These are phyloP conservation scores for Coleophoma cylindrospora DNA, from an alignment of 2,329 filamentous ascomycete genomes.

Conservation along the genomic window DNA sequence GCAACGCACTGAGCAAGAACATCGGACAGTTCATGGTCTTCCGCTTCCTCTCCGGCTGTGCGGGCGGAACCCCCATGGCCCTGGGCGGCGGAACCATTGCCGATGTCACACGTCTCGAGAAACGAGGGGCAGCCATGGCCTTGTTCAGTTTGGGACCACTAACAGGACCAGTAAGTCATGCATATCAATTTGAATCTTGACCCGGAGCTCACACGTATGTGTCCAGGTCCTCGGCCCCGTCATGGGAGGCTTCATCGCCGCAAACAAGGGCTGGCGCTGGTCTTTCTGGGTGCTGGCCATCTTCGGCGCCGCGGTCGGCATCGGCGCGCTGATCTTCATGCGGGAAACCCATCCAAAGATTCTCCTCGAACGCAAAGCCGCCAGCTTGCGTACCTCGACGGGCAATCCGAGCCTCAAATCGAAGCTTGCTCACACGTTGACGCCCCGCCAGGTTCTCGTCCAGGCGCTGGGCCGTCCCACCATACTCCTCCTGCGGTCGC, in stretches of 20 bases:
- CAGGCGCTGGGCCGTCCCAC: slow-evolving; percentile 27
- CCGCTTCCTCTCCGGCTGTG: slow-evolving; percentile 56
- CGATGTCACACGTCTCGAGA: slow-evolving; percentile 54
- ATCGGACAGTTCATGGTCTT: slow-evolving; percentile 47
- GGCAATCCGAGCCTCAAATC: slow-evolving; percentile 31
- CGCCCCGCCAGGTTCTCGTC: slow-evolving; percentile 21
- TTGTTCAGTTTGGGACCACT: slow-evolving; percentile 31
- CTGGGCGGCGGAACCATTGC: slow-evolving; percentile 58
- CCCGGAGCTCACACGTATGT: slow-evolving; percentile 36
- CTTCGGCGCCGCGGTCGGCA: not conserved
- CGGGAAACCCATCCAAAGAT: slow-evolving; percentile 42
- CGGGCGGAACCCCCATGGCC: slow-evolving; percentile 57
- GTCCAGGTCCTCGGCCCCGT: not conserved
- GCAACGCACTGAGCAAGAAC: slow-evolving; percentile 41
- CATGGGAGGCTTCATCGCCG: slow-evolving; percentile 42
- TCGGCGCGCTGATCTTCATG: slow-evolving; percentile 22
- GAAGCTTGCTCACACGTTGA: slow-evolving; percentile 33
- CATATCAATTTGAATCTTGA: slow-evolving; percentile 38
- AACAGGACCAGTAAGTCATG: slow-evolving; percentile 40
- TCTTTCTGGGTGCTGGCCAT: not conserved
- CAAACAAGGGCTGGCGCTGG: slow-evolving; percentile 28
- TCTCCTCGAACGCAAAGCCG: slow-evolving; percentile 36
- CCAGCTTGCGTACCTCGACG: slow-evolving; percentile 41
- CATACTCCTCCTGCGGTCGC: slow-evolving; percentile 27
- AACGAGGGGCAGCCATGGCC: slow-evolving; percentile 53